Conservation (phyloP, 352 stramenopile genomes). For the Phytophthora colocasiae region DNA sequence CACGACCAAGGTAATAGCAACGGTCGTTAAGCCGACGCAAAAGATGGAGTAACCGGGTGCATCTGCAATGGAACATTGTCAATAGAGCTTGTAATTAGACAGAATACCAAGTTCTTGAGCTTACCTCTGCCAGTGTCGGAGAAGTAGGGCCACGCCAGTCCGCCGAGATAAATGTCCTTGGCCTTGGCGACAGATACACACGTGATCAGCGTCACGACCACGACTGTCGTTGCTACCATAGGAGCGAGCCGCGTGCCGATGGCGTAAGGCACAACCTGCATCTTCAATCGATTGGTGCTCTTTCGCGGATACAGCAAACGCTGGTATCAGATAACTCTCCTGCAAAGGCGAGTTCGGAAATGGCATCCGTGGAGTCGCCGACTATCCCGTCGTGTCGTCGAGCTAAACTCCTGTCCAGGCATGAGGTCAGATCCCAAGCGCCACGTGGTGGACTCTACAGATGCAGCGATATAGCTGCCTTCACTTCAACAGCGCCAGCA, state of each 20-base stretch:
- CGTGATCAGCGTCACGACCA: constrained; percentile 47
- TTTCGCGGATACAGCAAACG: neutral
- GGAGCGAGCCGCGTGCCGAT: constrained; percentile 35
- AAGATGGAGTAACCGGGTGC: constrained; percentile 35
- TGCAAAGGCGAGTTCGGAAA: constrained; percentile 17
- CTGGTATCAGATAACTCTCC: neutral
- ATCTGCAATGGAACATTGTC: constrained; percentile 1
- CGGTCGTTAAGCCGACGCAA: constrained; percentile 36
- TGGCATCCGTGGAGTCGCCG: constrained; percentile 9
- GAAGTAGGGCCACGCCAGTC: constrained; percentile 62
- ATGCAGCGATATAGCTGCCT: constrained; percentile 19
- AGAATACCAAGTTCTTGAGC: neutral
- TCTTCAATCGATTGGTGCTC: neutral
- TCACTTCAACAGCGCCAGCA: constrained; percentile 8
- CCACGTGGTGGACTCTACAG: neutral
- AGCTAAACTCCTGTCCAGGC: constrained; percentile 8
- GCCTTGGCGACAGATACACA: constrained; percentile 52
- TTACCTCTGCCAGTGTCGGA: constrained; percentile 56
- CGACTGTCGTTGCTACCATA: constrained; percentile 37
- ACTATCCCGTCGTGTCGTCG: constrained; percentile 22
- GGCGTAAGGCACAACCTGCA: constrained; percentile 8
- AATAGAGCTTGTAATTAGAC: neutral
- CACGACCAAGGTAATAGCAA: constrained; percentile 42
- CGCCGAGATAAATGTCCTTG: constrained; percentile 52
- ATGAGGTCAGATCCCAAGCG: constrained; percentile 20